These are phyloP conservation scores for Colletotrichum lentis DNA, from an alignment of 2,329 filamentous ascomycete genomes.

Conservation along the genomic window DNA sequence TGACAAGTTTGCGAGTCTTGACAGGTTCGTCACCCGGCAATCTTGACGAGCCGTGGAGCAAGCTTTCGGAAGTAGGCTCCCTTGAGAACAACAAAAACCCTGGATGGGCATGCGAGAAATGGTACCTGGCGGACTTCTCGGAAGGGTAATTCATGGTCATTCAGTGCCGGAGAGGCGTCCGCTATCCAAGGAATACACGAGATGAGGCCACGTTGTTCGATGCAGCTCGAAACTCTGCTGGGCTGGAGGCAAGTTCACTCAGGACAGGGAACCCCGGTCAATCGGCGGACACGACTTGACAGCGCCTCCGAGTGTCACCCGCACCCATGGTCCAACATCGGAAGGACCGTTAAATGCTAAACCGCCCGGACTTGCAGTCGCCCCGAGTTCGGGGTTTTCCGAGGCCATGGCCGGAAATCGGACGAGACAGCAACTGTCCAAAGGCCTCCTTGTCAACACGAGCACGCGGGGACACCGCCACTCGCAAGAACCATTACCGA, in stretches of 20 bases:
- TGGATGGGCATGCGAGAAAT: neutral
- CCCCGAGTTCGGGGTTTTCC: no score
- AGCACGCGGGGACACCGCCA: neutral
- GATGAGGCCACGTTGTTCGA: neutral
- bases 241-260: neutral
- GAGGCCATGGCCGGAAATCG: conserved; percentile 18
- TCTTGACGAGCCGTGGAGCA: no score
- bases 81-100: neutral
- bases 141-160: conserved; percentile 13
- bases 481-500: neutral
- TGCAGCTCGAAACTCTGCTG: conserved; percentile 8
- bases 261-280: conserved; percentile 5
- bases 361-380: conserved; percentile 26
- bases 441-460: no score
- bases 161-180: neutral
- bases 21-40: no score
- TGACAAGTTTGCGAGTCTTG: no score
- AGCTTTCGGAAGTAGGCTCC: no score
- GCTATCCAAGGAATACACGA: neutral
- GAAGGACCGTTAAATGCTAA: conserved; percentile 3
- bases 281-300: conserved; percentile 5
- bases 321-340: neutral
- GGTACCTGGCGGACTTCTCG: neutral
- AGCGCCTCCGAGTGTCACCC: no score
- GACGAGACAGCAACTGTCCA: conserved; percentile 24